Base-by-base conservation (phyloP, 1,284 basidiomycete genomes). In the Sphagnurus paluster region DNA sequence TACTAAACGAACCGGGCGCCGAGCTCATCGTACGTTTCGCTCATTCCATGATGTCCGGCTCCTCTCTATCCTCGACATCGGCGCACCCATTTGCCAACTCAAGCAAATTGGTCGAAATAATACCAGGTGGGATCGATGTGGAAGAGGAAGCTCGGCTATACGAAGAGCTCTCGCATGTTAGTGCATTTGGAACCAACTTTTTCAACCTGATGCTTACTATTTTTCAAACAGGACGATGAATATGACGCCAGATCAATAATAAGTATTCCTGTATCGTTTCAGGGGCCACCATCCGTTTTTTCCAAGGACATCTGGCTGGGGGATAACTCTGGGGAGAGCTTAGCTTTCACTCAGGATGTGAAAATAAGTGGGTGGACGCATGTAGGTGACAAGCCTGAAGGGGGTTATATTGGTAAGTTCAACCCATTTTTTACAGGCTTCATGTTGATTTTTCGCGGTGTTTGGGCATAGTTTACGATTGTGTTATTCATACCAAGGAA, bases 291-390 rank as follows among this genome's bases (percentile, higher is more conserved):
- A 5, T 84, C 81, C 0, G 63, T 84, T n/a, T 80, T 82, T 56
- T 84, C 81, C 1, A 71, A 71, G 19, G 74, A 76, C 39, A 76
- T 87, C 23, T 87, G 80, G 75, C 68, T 87, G 6, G 77, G 72
- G 0, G 82, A 86, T 50, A 77, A 78, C 46, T 71, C 68, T 0
- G 79, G 79, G 0, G 70, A 75, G 49, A 77, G 75, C 40, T 19
- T 60, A 1, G 67, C 71, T 1, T 87, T 87, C 56, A 76, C 85
- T 2, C 71, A 79, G 34, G 76, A 79, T 53, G 82, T 87, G 2
- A 68, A 71, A 37, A 82, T 87, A 25, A 68, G 68, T 13, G 84
- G 84, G 0, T 87, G 84, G 84, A 82, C 79, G 13, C 79, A 72
- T 50, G 84, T 87, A 7, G 82, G 82, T 0, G 82, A 84, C 53